These are phyloP conservation scores for Globisporangium cederbergense DNA, from an alignment of 352 stramenopile genomes.

Conservation along the genomic window DNA sequence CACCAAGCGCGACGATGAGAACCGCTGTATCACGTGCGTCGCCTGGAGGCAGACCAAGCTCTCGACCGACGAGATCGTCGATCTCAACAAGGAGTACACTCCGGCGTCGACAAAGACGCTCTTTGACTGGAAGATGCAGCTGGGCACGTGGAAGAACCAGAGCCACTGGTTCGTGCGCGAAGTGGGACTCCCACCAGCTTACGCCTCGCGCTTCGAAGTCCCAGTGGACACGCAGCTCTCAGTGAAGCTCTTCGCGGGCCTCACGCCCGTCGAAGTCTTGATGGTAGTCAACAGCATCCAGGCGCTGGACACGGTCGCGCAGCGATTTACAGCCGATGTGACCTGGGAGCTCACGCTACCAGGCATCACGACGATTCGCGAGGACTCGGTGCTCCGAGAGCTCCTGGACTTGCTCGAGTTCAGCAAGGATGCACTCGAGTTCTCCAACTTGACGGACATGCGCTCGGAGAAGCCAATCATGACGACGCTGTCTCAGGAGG, in stretches of 20 bases:
- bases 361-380: conserved; percentile 27
- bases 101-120: conserved; percentile 17
- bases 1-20: conserved; percentile 24
- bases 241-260: conserved; percentile 22
- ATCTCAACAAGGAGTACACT: conserved; percentile 33
- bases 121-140: conserved; percentile 62
- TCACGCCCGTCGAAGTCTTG: conserved; percentile 20
- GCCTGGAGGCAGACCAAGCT: conserved; percentile 50
- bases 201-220: neutral
- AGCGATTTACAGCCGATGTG: conserved; percentile 28
- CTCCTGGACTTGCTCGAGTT: conserved; percentile 30
- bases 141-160: conserved; percentile 37
- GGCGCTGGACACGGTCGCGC: conserved; percentile 25
- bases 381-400: conserved; percentile 28
- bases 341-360: conserved; percentile 30
- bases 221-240: conserved; percentile 4
- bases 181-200: conserved; percentile 23
- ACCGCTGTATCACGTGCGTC: conserved; percentile 33
- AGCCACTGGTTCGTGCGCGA: conserved; percentile 54
- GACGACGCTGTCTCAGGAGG: conserved; percentile 1
- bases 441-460: conserved; percentile 25
- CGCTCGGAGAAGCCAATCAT: conserved; percentile 10
- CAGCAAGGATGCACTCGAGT: conserved; percentile 29
- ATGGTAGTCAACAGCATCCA: conserved; percentile 27
- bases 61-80: conserved; percentile 31